A percentile compares a stretch with the other conserved stretches of the same genome.
phyloP scores from a whole-genome alignment of 441 rosid species.

The Populus hybrid region DNA sequence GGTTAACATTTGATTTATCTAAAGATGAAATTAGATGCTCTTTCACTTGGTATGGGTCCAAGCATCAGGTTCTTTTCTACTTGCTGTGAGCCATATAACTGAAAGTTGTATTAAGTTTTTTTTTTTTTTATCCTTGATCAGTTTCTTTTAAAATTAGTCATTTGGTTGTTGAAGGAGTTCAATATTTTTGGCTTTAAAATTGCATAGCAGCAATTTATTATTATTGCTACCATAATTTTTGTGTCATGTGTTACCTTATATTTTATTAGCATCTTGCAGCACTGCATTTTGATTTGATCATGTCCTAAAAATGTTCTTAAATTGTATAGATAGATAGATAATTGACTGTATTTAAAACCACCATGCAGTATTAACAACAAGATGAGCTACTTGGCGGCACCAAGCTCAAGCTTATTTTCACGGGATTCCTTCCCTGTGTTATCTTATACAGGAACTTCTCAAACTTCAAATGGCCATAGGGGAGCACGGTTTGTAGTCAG shows the following conservation, averaged over 20 bases:
- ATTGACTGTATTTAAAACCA: not conserved
- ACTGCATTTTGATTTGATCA: not conserved
- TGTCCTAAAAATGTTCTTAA: not conserved
- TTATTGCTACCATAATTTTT: not conserved
- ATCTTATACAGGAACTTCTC: conserved; percentile 40
- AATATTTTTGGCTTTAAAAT: not conserved
- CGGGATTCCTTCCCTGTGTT: conserved; percentile 50
- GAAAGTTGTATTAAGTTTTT: not conserved
- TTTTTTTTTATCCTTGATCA: not conserved
- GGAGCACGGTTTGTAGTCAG: conserved; percentile 70
- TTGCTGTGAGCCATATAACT: not conserved
- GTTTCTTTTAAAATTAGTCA: not conserved
- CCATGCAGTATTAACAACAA: conserved; percentile 41
- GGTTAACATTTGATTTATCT: not conserved
- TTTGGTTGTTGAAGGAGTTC: not conserved
- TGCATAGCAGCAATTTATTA: not conserved
- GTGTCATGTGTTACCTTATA: not conserved
- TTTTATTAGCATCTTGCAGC: not conserved
- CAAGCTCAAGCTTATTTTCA: conserved; percentile 65
- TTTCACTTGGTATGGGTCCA: not conserved
- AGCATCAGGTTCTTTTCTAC: not conserved
- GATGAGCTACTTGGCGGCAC: conserved; percentile 48
- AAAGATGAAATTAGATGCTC: not conserved
- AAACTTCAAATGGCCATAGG: conserved; percentile 39
- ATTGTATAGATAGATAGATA: not conserved